Base-by-base conservation (phyloP, 495 filamentous ascomycete species). In the Cetradonia linearis region DNA sequence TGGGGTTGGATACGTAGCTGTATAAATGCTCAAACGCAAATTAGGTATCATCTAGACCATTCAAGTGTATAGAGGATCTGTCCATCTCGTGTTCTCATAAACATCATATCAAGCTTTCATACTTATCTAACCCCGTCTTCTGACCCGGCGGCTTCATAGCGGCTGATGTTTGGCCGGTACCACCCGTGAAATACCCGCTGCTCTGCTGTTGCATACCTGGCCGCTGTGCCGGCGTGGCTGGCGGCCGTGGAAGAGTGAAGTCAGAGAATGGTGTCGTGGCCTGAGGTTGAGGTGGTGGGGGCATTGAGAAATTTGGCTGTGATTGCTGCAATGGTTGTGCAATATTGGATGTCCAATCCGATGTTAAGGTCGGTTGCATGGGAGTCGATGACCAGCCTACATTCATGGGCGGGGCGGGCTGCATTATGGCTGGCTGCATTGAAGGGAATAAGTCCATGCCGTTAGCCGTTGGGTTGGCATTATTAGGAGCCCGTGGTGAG, bases 91-190 rank as follows among this genome's bases (percentile, higher is more conserved):
- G 27, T 23, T 11, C 8, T n/a, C 61, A 10, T 58, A 3, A 23
- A 28, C 18, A 30, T 71, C 69, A 94, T 60, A 94, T 68, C 65
- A 94, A 73, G 70, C 89, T 93, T 66, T 89, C 85, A 66, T 88
- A 94, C 66, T 85, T 86, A 70, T 89, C 88, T 68, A 94, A 72
- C 9, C 86, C 87, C 30, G 70, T 73, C 66, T 78, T 82, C 62
- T 81, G 74, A 47, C 73, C 71, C 56, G 71, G 72, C 34, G 72
- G 67, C 52, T 46, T 58, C 56, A 64, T 56, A 1, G 53, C 37
- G 11, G 14, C 64, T 20, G 77, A 62, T 73, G 74, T 62, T 46
- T 48, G 31, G 65, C 69, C 28, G 56, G 46, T 20, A 56, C 57
- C 55, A 70, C 69, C 30, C 66, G 58, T 23, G 31, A 58, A 34